A percentile compares a stretch with the other conserved stretches of the same genome.
These are phyloP conservation scores for Litchi chinensis DNA, from an alignment of 345 rosid species.

Conservation along the genomic window DNA sequence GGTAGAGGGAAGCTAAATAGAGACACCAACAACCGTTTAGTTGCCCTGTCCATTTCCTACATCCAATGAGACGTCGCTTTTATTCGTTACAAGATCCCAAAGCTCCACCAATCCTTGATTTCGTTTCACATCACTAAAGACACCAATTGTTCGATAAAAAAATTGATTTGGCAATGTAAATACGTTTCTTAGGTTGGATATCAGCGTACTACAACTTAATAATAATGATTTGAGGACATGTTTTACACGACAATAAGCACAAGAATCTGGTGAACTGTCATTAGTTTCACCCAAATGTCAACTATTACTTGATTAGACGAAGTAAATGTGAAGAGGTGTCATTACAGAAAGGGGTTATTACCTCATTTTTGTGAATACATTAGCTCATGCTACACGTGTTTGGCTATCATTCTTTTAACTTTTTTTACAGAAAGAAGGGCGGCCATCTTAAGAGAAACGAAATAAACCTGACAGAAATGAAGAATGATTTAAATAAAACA, in stretches of 20 bases:
- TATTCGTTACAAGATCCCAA: conserved; percentile 26
- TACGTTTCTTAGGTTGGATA: conserved; percentile 25
- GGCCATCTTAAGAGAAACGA: no score
- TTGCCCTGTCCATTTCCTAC: conserved; percentile 50
- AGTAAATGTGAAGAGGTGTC: neutral
- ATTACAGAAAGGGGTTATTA: neutral
- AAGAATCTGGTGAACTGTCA: conserved; percentile 27
- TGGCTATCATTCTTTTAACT: neutral
- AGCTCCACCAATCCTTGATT: neutral
- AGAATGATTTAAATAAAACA: no score
- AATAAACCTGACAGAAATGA: no score
- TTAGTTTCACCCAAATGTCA: conserved; percentile 16
- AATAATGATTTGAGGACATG: conserved; percentile 13
- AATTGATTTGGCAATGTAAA: neutral
- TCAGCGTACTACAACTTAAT: conserved; percentile 20
- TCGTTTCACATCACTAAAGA: neutral
- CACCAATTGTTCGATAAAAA: neutral
- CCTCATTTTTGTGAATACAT: neutral
- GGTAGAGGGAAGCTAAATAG: neutral
- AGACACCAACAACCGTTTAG: conserved; percentile 46
- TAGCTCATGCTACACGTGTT: neutral
- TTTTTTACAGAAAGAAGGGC: neutral
- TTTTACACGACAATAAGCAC: conserved; percentile 11
- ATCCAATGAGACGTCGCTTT: conserved; percentile 36
- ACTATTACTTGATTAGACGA: neutral